Conservation (phyloP, 306 rosid genomes). For the Betula pendula region DNA sequence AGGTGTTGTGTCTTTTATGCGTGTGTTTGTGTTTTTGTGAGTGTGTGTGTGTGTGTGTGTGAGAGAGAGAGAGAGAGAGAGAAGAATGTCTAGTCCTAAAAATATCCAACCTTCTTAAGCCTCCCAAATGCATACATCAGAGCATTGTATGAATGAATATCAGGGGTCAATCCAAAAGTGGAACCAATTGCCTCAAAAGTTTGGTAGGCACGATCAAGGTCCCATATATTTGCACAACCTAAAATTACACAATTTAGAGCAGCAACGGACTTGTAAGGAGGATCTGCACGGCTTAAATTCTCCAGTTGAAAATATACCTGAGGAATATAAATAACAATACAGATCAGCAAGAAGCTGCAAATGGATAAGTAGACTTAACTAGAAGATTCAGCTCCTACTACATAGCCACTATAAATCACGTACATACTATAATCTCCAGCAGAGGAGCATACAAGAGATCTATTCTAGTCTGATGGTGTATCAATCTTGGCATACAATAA, state of each 20-base stretch:
- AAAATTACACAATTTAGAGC: conserved; percentile 82
- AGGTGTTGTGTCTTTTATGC: not conserved
- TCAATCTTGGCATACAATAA: not conserved
- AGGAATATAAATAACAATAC: conserved; percentile 13
- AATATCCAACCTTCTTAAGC: conserved; percentile 72
- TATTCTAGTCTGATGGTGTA: not conserved
- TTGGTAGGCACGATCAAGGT: conserved; percentile 97
- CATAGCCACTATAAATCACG: not conserved
- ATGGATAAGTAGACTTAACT: conserved; percentile 1
- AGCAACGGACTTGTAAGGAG: conserved; percentile 83
- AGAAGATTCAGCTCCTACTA: not conserved
- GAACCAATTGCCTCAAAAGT: conserved; percentile 91
- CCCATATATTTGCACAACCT: conserved; percentile 96
- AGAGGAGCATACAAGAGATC: conserved; percentile 6
- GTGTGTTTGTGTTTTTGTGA: too few species aligned
- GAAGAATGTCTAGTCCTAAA: conserved; percentile 4
- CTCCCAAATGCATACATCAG: conserved; percentile 84
- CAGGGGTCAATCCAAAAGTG: conserved; percentile 72
- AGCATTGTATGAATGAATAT: conserved; percentile 90
- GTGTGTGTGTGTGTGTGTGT: not conserved
- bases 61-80: not conserved
- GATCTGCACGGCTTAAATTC: conserved; percentile 66
- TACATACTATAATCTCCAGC: not conserved
- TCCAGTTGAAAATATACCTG: conserved; percentile 98
- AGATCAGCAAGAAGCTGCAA: conserved; percentile 30